A percentile compares a stretch with the other conserved stretches of the same genome.
phyloP scores from a whole-genome alignment of 192 early-diverging fungal species.

The Piromyces sp. region DNA sequence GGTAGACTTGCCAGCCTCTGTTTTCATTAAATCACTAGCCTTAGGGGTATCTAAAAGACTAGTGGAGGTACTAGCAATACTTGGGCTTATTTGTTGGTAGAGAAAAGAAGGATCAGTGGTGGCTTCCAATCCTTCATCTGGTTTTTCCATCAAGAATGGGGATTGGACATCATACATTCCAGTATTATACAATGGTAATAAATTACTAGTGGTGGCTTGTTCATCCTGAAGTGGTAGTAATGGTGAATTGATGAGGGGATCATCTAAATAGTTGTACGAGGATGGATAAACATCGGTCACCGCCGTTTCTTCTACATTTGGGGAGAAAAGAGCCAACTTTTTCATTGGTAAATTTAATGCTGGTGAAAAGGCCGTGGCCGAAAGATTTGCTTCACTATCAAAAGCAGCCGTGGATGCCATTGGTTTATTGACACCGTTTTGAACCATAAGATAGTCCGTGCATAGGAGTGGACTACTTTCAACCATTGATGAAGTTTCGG shows the following conservation, averaged over 20 bases:
- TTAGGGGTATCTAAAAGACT: neutral
- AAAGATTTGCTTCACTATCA: no score
- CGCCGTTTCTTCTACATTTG: neutral
- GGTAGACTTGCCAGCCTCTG: no score
- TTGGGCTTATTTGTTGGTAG: neutral
- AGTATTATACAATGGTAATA: neutral
- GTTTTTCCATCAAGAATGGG: neutral
- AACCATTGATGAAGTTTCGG: neutral
- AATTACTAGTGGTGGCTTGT: neutral
- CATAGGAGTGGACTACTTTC: neutral
- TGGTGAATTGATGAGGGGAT: neutral
- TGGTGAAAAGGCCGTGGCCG: neutral
- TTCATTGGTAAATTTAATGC: neutral
- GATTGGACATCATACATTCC: neutral
- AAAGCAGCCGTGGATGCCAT: no score
- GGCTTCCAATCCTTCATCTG: neutral
- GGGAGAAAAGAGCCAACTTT: neutral
- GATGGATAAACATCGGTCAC: neutral
- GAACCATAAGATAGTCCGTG: neutral
- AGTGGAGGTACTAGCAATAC: neutral
- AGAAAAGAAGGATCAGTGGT: neutral
- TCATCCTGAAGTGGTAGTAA: neutral
- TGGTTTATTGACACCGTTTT: no score
- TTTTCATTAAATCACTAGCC: neutral
- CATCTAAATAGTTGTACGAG: neutral